Conservation (phyloP, 495 filamentous ascomycete species). For the Hypoxylon cercidicola region DNA sequence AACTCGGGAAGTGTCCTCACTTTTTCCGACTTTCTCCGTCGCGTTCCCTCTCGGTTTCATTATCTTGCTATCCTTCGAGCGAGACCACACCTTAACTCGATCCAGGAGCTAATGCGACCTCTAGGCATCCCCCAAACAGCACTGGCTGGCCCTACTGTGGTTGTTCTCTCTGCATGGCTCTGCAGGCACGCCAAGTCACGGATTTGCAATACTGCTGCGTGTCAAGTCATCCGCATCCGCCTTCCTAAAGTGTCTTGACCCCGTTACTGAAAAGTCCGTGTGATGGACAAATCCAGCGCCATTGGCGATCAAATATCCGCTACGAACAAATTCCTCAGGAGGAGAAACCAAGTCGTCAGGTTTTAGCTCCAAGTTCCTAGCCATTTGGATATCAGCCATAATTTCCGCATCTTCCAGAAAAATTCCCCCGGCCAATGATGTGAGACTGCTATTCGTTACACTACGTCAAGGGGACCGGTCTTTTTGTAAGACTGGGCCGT, state of each 20-base stretch:
- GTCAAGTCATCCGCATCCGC: constrained; percentile 27
- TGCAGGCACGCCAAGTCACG: constrained; percentile 30
- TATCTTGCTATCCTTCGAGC: constrained; percentile 4
- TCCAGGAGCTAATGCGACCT: constrained; percentile 29
- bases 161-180: constrained; percentile 16
- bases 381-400: constrained; percentile 42
- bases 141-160: constrained; percentile 25
- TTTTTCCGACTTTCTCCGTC: constrained; percentile 37
- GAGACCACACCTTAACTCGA: constrained; percentile 17
- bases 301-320: constrained; percentile 10
- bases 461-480: constrained; percentile 31
- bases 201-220: constrained; percentile 23
- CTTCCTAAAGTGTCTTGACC: constrained; percentile 29
- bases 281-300: constrained; percentile 9
- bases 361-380: constrained; percentile 22
- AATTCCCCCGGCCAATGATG: constrained; percentile 19
- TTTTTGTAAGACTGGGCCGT: constrained; percentile 20
- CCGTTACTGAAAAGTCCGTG: constrained; percentile 2
- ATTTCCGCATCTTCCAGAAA: constrained; percentile 38
- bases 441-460: constrained; percentile 18
- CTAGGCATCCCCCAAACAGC: constrained; percentile 12
- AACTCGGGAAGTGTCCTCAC: constrained; percentile 9
- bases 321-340: constrained; percentile 6
- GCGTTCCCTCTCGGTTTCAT: not conserved
- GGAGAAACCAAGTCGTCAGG: constrained; percentile 8